phyloP scores from a whole-genome alignment of 2,329 filamentous ascomycete species.

The Pyrenophora seminiperda region DNA sequence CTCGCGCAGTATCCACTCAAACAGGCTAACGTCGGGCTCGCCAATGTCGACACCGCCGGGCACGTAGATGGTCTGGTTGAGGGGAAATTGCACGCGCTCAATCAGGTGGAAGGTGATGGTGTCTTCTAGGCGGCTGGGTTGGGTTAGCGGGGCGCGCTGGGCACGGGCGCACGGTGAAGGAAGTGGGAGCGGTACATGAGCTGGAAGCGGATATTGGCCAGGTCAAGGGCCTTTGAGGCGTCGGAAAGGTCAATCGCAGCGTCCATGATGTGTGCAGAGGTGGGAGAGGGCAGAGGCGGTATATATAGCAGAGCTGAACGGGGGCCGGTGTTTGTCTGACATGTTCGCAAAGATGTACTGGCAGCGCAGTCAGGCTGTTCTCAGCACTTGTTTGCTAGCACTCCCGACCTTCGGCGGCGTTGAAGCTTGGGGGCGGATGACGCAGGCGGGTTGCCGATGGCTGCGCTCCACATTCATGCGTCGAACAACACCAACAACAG shows the following conservation, averaged over 20 bases:
- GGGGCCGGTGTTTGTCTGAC: neutral
- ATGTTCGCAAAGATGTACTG: too few species aligned
- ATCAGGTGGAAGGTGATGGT: slow-evolving; percentile 97
- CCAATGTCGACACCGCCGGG: slow-evolving; percentile 82
- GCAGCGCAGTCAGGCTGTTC: neutral
- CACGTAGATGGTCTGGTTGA: slow-evolving; percentile 85
- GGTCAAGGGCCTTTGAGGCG: slow-evolving; percentile 81
- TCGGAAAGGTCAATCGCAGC: slow-evolving; percentile 86
- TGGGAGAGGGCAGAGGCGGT: slow-evolving; percentile 12
- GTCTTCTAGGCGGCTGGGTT: slow-evolving; percentile 83
- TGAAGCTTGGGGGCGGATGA: slow-evolving; percentile 27
- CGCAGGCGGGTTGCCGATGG: slow-evolving; percentile 22
- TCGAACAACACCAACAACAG: neutral
- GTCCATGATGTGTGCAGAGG: slow-evolving; percentile 69
- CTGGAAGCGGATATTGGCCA: slow-evolving; percentile 90
- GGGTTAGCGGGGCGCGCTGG: slow-evolving; percentile 18
- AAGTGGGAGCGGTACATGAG: slow-evolving; percentile 68
- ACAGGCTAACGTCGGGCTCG: slow-evolving; percentile 73
- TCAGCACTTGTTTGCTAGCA: too few species aligned
- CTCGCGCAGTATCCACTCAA: slow-evolving; percentile 91
- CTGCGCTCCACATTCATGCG: slow-evolving; percentile 10
- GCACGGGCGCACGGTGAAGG: slow-evolving; percentile 28
- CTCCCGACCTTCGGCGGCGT: slow-evolving; percentile 19
- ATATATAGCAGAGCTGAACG: slow-evolving; percentile 3
- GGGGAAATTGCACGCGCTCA: slow-evolving; percentile 95